phyloP scores from a whole-genome alignment of 1,139 yeast genomes.

The Hyphopichia pseudoburtonii region DNA sequence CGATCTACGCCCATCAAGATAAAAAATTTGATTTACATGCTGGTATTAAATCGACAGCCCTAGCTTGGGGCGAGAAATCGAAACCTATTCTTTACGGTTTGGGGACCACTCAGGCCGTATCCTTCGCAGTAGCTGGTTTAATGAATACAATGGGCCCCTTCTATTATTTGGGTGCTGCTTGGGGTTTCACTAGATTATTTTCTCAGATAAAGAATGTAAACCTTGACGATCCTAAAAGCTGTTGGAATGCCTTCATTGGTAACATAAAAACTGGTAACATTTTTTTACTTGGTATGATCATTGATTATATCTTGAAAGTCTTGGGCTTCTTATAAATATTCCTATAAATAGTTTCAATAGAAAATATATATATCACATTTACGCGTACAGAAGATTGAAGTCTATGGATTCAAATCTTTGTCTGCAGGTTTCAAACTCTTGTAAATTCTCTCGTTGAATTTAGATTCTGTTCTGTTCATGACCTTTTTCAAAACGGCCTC shows the following conservation, averaged over 20 bases:
- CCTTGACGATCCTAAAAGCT: slow-evolving; percentile 72
- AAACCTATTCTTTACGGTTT: slow-evolving; percentile 66
- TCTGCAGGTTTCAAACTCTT: slow-evolving; percentile 1
- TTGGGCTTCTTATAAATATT: slow-evolving; percentile 38
- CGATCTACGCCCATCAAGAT: slow-evolving; percentile 97
- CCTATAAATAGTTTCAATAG: slow-evolving; percentile 16
- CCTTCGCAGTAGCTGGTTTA: slow-evolving; percentile 71
- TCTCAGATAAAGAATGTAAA: slow-evolving; percentile 70
- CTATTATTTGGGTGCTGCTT: slow-evolving; percentile 62
- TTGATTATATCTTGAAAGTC: slow-evolving; percentile 65
- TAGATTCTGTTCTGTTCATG: slow-evolving; percentile 29
- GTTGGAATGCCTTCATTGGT: slow-evolving; percentile 78
- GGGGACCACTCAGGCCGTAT: slow-evolving; percentile 64
- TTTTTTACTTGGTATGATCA: slow-evolving; percentile 71
- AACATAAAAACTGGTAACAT: slow-evolving; percentile 82
- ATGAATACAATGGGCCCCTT: slow-evolving; percentile 87
- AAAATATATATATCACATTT: neutral
- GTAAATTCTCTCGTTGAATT: slow-evolving; percentile 5
- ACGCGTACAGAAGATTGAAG: no score
- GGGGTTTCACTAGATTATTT: slow-evolving; percentile 68
- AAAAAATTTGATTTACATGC: slow-evolving; percentile 82
- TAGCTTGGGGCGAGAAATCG: slow-evolving; percentile 84
- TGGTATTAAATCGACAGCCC: slow-evolving; percentile 92
- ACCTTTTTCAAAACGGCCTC: slow-evolving; percentile 25
- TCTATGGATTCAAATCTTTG: neutral